These are phyloP conservation scores for Ceratobasidium sp. DNA, from an alignment of 1,284 basidiomycete species.

Conservation along the genomic window DNA sequence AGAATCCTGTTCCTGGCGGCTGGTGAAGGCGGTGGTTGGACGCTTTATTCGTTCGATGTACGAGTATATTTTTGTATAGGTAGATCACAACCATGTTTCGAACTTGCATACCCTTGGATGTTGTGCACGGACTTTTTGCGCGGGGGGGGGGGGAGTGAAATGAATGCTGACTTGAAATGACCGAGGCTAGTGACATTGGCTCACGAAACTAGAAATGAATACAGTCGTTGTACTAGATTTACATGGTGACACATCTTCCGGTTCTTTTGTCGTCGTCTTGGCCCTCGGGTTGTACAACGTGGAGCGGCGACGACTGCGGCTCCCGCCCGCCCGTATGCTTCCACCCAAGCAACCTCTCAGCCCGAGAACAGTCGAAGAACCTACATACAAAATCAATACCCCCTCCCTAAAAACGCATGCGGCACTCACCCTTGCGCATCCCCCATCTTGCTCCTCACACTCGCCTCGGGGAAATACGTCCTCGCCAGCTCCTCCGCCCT, in stretches of 20 bases:
- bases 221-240: not conserved
- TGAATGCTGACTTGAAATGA: no score
- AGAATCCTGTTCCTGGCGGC: no score
- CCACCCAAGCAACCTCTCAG: conserved; percentile 56
- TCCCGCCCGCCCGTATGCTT: conserved; percentile 51
- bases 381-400: conserved; percentile 41
- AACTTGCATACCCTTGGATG: conserved; percentile 11
- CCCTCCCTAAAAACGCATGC: not conserved
- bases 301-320: conserved; percentile 7
- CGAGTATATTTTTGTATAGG: conserved; percentile 6
- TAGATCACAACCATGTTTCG: not conserved
- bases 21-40: not conserved
- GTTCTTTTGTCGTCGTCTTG: not conserved
- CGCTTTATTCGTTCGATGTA: conserved; percentile 17
- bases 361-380: conserved; percentile 54
- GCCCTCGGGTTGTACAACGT: not conserved
- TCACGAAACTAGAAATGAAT: no score
- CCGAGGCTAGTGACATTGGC: no score
- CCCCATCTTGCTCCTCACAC: conserved; percentile 51
- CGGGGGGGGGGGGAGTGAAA: not conserved
- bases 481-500: conserved; percentile 50
- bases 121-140: not conserved
- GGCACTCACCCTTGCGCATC: conserved; percentile 19
- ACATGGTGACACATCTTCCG: conserved; percentile 2
- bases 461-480: conserved; percentile 50